Conservation (phyloP, 202 grass and related monocot species). For the Brachypodium distachyon region DNA sequence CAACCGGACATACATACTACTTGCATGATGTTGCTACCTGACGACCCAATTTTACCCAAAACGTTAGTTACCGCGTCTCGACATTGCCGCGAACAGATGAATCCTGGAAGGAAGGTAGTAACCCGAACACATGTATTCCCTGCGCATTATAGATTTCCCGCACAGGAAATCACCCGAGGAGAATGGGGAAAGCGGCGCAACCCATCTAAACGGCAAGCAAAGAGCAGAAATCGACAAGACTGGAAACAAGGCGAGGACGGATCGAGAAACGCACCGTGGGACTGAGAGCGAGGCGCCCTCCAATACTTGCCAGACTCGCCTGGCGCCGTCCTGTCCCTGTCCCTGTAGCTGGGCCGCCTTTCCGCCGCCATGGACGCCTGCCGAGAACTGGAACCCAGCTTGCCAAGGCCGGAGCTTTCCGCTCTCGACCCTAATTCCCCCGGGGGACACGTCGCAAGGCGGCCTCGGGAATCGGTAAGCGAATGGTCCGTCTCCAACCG, state of each 20-base stretch:
- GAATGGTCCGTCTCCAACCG: background rate
- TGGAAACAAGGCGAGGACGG: background rate
- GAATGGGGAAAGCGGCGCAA: background rate
- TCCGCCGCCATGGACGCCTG: constrained; percentile 38
- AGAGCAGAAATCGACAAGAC: background rate
- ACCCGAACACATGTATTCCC: background rate
- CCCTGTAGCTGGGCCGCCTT: constrained; percentile 31
- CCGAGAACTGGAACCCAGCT: background rate
- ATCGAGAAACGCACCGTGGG: constrained; percentile 29
- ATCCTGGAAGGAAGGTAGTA: too few relatives aligned
- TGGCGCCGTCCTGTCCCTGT: background rate
- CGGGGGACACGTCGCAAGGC: background rate
- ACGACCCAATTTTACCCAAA: background rate
- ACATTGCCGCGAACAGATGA: background rate
- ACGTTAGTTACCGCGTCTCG: background rate
- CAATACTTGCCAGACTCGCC: constrained; percentile 11
- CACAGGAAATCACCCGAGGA: background rate
- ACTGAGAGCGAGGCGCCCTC: constrained; percentile 28
- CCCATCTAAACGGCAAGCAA: background rate
- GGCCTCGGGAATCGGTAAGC: background rate
- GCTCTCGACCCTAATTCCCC: background rate
- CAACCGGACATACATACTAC: constrained; percentile 1
- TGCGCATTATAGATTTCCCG: background rate
- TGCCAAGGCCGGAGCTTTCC: background rate
- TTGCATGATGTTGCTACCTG: background rate